These are phyloP conservation scores for Epichloe baconii DNA, from an alignment of 2,329 filamentous ascomycete species.

Conservation along the genomic window DNA sequence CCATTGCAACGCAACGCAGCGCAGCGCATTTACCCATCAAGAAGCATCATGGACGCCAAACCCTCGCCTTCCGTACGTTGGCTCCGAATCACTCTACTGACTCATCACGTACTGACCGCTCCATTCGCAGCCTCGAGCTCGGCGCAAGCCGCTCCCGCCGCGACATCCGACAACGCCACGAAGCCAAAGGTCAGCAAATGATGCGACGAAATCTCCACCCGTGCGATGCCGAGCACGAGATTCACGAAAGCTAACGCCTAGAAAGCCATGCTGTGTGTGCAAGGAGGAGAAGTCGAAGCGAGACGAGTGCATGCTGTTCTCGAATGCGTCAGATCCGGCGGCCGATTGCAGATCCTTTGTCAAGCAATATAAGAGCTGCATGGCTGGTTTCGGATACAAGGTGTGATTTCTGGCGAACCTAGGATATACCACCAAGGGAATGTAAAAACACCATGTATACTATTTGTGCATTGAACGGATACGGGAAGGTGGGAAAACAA, in stretches of 20 bases:
- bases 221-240: constrained; percentile 1
- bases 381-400: constrained; percentile 87
- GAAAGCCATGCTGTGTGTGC: constrained; percentile 91
- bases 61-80: constrained; percentile 15
- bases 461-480: constrained; percentile 9
- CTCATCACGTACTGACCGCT: not conserved
- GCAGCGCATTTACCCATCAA: not conserved
- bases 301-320: constrained; percentile 99
- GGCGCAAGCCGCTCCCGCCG: constrained; percentile 14
- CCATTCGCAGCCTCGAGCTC: constrained; percentile 3
- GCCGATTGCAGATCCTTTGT: constrained; percentile 74
- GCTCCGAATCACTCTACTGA: not conserved
- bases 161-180: constrained; percentile 19
- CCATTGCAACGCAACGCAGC: not conserved
- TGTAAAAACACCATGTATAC: constrained; percentile 11
- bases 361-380: constrained; percentile 77
- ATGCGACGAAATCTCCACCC: not conserved
- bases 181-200: constrained; percentile 29
- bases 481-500: constrained; percentile 1
- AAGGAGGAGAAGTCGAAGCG: constrained; percentile 84
- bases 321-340: constrained; percentile 66
- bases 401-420: constrained; percentile 23
- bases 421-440: not conserved
- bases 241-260: not conserved
- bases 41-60: constrained; percentile 20